A percentile compares a stretch with the other conserved stretches of the same genome.
These are phyloP conservation scores for Arthrobotrys sinensis DNA, from an alignment of 2,329 filamentous ascomycete species.

Conservation along the genomic window DNA sequence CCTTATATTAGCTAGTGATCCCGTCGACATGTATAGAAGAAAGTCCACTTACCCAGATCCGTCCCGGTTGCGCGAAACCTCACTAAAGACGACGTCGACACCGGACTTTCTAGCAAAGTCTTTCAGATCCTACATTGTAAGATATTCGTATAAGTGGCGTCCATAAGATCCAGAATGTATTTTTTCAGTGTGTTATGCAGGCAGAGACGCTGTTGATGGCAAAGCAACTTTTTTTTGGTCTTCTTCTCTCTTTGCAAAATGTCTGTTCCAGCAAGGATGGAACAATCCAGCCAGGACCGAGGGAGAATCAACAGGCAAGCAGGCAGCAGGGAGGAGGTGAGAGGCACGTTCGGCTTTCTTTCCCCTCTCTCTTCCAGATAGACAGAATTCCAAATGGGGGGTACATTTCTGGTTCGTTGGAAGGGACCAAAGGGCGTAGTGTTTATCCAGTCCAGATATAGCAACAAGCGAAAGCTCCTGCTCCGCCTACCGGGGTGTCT, in stretches of 20 bases:
- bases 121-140: slow-evolving; percentile 91
- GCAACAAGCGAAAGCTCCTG: slow-evolving; percentile 36
- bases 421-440: slow-evolving; percentile 49
- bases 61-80: slow-evolving; percentile 91
- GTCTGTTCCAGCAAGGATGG: slow-evolving; percentile 55
- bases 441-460: slow-evolving; percentile 59
- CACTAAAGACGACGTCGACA: slow-evolving; percentile 97
- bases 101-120: slow-evolving; percentile 98
- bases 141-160: slow-evolving; percentile 65
- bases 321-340: slow-evolving; percentile 47
- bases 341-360: slow-evolving; percentile 54
- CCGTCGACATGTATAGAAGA: slow-evolving; percentile 56
- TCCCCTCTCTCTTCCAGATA: slow-evolving; percentile 57
- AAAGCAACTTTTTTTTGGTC: slow-evolving; percentile 50
- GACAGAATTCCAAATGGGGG: slow-evolving; percentile 49
- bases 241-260: slow-evolving; percentile 29
- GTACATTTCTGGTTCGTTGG: slow-evolving; percentile 56
- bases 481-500: slow-evolving; percentile 20
- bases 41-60: slow-evolving; percentile 83
- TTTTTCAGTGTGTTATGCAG: slow-evolving; percentile 31
- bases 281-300: slow-evolving; percentile 60
- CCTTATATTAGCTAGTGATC: not conserved
- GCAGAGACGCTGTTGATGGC: slow-evolving; percentile 49
- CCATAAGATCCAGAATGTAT: slow-evolving; percentile 65
- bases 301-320: slow-evolving; percentile 51